These are phyloP conservation scores for Fusarium haematococcum DNA, from an alignment of 2,329 filamentous ascomycete genomes.

Conservation along the genomic window DNA sequence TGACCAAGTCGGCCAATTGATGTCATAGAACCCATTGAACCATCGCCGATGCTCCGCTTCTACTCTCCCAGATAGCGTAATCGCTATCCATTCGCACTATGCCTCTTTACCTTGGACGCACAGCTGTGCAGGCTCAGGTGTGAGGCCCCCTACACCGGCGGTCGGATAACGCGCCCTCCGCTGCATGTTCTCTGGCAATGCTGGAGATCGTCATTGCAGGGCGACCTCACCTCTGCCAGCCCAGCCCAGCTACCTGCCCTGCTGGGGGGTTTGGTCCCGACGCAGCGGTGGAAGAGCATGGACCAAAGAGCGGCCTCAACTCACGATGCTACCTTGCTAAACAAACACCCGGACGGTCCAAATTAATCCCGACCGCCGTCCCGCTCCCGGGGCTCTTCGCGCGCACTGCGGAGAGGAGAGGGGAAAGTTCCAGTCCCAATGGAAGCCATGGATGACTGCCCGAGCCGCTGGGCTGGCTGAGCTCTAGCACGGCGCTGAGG, in stretches of 20 bases:
- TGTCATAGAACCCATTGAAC: background rate
- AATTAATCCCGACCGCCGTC: slow-evolving; percentile 21
- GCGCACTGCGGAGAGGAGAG: slow-evolving; percentile 1
- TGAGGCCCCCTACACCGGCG: slow-evolving; percentile 3
- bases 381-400: slow-evolving; percentile 26
- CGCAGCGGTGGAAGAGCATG: slow-evolving; percentile 38
- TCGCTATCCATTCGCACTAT: background rate
- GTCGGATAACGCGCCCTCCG: slow-evolving; percentile 11
- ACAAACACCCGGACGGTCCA: slow-evolving; percentile 17
- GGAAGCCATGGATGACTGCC: slow-evolving; percentile 6
- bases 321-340: background rate
- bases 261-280: slow-evolving; percentile 30
- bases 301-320: slow-evolving; percentile 29
- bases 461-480: slow-evolving; percentile 10
- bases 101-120: background rate
- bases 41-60: background rate
- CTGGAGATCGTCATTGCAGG: slow-evolving; percentile 31
- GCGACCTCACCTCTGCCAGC: background rate
- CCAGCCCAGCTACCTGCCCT: background rate
- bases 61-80: background rate
- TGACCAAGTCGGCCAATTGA: background rate
- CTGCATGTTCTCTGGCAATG: slow-evolving; percentile 8
- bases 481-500: slow-evolving; percentile 22
- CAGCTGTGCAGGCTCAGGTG: background rate
- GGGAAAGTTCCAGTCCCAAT: background rate